A percentile compares a stretch with the other conserved stretches of the same genome.
Conservation (phyloP, 208 protist genomes). For the Leishmania turanica region DNA sequence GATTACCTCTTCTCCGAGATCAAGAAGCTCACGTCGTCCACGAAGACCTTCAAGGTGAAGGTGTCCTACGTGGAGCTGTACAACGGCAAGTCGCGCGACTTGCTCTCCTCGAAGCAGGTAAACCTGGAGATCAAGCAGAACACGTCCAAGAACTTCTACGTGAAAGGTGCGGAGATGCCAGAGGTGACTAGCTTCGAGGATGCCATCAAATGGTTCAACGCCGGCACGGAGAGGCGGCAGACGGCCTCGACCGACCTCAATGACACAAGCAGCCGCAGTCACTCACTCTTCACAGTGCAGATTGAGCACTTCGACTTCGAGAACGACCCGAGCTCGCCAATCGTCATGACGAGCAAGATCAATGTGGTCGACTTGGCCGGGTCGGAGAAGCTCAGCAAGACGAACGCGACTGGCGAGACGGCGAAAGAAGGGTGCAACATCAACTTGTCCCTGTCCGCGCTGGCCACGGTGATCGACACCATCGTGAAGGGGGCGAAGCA, state of each 20-base stretch:
- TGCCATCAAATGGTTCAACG: constrained; percentile 87
- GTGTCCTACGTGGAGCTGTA: constrained; percentile 92
- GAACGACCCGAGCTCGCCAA: constrained; percentile 79
- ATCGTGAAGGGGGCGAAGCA: constrained; percentile 91
- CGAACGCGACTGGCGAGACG: constrained; percentile 92
- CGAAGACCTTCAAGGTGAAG: constrained; percentile 88
- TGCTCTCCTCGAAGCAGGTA: constrained; percentile 77
- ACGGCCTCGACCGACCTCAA: constrained; percentile 93
- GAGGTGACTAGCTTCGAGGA: constrained; percentile 88
- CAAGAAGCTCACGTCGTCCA: constrained; percentile 80
- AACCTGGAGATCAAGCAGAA: constrained; percentile 93
- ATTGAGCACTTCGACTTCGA: constrained; percentile 90
- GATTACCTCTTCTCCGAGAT: constrained; percentile 89
- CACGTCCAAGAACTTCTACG: constrained; percentile 93
- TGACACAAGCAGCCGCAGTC: constrained; percentile 90
- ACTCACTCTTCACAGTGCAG: constrained; percentile 91
- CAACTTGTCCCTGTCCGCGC: constrained; percentile 92
- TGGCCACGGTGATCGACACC: constrained; percentile 92
- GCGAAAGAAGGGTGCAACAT: constrained; percentile 95
- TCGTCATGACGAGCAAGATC: constrained; percentile 91
- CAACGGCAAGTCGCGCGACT: constrained; percentile 90
- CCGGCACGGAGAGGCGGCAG: constrained; percentile 84
- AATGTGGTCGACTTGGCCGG: constrained; percentile 96
- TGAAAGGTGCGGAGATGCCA: constrained; percentile 89
- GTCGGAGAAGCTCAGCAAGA: constrained; percentile 93